phyloP scores from a whole-genome alignment of 345 rosid species.

The Populus alba region DNA sequence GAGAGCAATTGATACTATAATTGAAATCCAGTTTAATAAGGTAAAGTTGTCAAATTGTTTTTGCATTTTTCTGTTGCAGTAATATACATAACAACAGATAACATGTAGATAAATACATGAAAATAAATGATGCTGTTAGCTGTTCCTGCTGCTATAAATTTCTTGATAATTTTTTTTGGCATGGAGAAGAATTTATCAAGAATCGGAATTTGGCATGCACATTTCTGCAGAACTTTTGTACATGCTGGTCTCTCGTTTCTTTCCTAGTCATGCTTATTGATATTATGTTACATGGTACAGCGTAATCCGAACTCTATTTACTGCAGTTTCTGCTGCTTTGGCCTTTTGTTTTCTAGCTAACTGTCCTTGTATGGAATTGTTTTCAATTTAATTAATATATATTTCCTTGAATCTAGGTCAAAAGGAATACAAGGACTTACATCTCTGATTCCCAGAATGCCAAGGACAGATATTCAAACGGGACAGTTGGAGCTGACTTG shows the following conservation, averaged over 20 bases:
- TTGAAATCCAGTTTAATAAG: conserved; percentile 76
- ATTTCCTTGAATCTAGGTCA: conserved; percentile 42
- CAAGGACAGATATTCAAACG: conserved; percentile 46
- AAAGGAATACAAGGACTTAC: conserved; percentile 58
- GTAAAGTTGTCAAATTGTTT: conserved; percentile 33
- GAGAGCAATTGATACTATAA: conserved; percentile 64
- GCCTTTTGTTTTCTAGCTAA: not conserved
- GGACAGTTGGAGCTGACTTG: conserved; percentile 40
- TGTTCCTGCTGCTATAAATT: not conserved
- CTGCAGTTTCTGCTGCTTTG: not conserved
- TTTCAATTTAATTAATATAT: not conserved
- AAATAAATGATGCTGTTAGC: not conserved
- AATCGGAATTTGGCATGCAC: not conserved
- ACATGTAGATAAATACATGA: not conserved
- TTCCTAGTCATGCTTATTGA: not conserved
- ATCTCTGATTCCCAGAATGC: conserved; percentile 41
- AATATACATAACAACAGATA: not conserved
- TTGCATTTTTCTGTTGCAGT: not conserved
- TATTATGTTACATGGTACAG: not conserved
- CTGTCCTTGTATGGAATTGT: not conserved
- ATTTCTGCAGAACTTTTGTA: not conserved
- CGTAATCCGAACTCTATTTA: not conserved
- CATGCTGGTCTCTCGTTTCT: not conserved
- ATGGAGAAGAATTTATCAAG: not conserved
- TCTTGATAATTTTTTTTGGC: not conserved